Evolutionary conservation across 2,329 filamentous ascomycete genomes (phyloP).

Genomic region (Cylindrodendrum hubeiense): DNA sequence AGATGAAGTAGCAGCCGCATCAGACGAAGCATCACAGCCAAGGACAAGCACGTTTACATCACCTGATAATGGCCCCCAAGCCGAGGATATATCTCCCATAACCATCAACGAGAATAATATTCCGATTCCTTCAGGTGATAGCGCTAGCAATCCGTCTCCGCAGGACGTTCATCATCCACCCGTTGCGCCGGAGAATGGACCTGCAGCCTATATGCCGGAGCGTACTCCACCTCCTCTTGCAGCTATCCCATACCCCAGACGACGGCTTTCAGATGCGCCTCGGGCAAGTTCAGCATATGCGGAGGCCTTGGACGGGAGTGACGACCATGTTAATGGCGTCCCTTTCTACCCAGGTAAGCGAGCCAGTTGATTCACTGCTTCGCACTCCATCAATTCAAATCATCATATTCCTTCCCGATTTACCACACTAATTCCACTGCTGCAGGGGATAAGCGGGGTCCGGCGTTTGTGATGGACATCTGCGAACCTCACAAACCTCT

Average conservation of each 20-base stretch:
- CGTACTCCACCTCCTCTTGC: not conserved
- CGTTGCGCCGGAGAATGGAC: not conserved
- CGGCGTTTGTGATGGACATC: slow-evolving; percentile 19
- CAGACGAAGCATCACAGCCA: not conserved
- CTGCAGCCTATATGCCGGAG: not conserved
- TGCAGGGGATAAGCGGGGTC: slow-evolving; percentile 18
- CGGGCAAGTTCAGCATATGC: slow-evolving; percentile 13
- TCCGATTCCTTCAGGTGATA: not conserved
- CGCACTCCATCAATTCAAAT: no score
- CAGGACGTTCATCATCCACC: not conserved
- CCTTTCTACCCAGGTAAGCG: slow-evolving; percentile 19
- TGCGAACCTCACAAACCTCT: slow-evolving; percentile 9
- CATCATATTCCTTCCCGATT: not conserved
- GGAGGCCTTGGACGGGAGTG: not conserved
- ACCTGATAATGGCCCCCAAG: not conserved
- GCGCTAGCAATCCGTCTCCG: not conserved
- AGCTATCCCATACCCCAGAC: not conserved
- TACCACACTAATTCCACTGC: not conserved
- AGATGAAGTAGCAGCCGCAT: not conserved
- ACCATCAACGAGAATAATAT: not conserved
- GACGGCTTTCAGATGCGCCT: not conserved
- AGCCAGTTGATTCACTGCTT: not conserved
- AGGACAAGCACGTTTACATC: not conserved
- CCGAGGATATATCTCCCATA: not conserved
- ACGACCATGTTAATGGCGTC: not conserved